phyloP scores from a whole-genome alignment of 495 filamentous ascomycete species.

The Neurospora terricola region DNA sequence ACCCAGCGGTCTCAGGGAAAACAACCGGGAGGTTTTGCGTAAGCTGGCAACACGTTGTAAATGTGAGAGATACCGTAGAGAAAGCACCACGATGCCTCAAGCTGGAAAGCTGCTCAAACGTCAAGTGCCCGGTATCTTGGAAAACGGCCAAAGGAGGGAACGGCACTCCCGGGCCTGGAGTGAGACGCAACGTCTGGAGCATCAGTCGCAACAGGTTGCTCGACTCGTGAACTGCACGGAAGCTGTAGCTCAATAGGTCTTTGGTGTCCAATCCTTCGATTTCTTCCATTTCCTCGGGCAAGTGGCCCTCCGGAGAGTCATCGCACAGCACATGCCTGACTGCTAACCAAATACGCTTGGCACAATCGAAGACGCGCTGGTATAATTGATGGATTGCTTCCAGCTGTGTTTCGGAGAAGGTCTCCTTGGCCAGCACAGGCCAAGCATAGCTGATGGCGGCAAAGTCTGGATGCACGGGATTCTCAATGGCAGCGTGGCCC shows the following conservation, averaged over 20 bases:
- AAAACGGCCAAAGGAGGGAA: constrained; percentile 36
- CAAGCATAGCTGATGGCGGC: constrained; percentile 46
- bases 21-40: constrained; percentile 32
- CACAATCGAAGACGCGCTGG: constrained; percentile 43
- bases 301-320: constrained; percentile 83
- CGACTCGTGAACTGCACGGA: constrained; percentile 84
- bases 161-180: constrained; percentile 20
- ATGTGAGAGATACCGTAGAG: constrained; percentile 83
- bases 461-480: constrained; percentile 61
- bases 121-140: constrained; percentile 50
- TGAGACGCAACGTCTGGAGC: constrained; percentile 31
- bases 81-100: constrained; percentile 90
- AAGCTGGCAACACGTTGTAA: constrained; percentile 63
- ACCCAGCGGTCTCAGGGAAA: constrained; percentile 22
- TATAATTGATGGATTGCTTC: constrained; percentile 36
- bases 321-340: constrained; percentile 72
- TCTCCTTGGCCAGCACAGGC: constrained; percentile 27
- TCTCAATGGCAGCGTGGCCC: constrained; percentile 48
- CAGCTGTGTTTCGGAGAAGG: constrained; percentile 25
- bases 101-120: constrained; percentile 70
- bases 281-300: constrained; percentile 61
- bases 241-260: constrained; percentile 83
- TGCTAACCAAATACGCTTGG: constrained; percentile 59
- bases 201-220: constrained; percentile 54
- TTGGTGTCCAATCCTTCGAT: constrained; percentile 66